Evolutionary conservation across 2,329 filamentous ascomycete species (phyloP).

Genomic region (Capronia coronata): DNA sequence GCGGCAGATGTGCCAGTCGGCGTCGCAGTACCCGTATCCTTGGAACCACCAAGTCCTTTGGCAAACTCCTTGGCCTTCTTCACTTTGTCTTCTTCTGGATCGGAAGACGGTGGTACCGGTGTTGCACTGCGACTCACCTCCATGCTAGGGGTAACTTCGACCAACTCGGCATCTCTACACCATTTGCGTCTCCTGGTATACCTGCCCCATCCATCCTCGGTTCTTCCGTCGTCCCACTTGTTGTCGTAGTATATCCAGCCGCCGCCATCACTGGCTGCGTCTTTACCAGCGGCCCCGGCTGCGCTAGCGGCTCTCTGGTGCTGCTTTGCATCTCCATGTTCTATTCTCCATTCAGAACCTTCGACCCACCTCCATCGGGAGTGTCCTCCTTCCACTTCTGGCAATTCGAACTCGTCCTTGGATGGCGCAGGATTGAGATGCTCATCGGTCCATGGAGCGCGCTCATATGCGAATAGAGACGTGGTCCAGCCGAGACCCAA

Average conservation of each 20-base stretch:
- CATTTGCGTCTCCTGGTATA: constrained; percentile 93
- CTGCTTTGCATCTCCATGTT: constrained; percentile 50
- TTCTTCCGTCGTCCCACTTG: constrained; percentile 88
- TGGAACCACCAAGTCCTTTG: constrained; percentile 11
- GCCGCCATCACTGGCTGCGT: constrained; percentile 52
- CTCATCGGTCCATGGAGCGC: constrained; percentile 90
- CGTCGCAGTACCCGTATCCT: neutral
- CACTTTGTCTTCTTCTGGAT: constrained; percentile 22
- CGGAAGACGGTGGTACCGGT: constrained; percentile 22
- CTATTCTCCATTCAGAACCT: constrained; percentile 79
- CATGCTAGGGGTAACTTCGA: constrained; percentile 56
- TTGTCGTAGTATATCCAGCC: constrained; percentile 99
- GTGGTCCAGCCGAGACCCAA: constrained; percentile 91
- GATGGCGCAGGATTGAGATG: constrained; percentile 74
- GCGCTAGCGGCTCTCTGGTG: constrained; percentile 27
- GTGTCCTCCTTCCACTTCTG: constrained; percentile 58
- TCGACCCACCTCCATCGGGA: constrained; percentile 74
- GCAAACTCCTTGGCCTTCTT: constrained; percentile 23
- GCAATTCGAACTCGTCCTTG: constrained; percentile 65
- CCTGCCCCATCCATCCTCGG: constrained; percentile 86
- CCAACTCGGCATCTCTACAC: constrained; percentile 92
- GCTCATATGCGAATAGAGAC: constrained; percentile 82
- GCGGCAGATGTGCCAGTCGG: neutral
- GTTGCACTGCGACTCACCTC: constrained; percentile 42
- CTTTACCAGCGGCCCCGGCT: constrained; percentile 28